Percentiles rank a stretch among this genome's conserved stretches.
Conservation (phyloP, 2,329 filamentous ascomycete species). For the Aureobasidium pullulans region DNA sequence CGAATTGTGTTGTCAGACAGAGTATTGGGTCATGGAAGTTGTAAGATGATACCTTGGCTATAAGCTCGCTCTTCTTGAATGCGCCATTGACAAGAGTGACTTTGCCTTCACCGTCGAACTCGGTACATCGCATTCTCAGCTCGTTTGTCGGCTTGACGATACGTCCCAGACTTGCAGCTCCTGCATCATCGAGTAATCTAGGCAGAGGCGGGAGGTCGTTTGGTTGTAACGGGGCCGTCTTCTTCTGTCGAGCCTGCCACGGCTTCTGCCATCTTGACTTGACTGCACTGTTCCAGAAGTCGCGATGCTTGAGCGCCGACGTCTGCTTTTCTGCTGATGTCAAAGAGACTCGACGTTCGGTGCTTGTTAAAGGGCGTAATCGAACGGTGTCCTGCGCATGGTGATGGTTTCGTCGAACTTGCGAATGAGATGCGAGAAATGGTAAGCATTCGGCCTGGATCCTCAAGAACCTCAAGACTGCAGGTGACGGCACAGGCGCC, state of each 20-base stretch:
- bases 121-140: constrained; percentile 81
- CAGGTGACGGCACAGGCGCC: constrained; percentile 14
- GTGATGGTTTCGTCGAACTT: constrained; percentile 4
- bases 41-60: constrained; percentile 64
- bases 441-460: constrained; percentile 16
- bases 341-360: background rate
- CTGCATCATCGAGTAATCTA: constrained; percentile 50
- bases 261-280: constrained; percentile 2
- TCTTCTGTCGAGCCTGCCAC: constrained; percentile 2
- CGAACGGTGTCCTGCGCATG: background rate
- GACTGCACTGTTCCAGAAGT: background rate
- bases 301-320: background rate
- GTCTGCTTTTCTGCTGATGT: background rate
- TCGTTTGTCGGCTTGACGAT: constrained; percentile 76
- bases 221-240: background rate
- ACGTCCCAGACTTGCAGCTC: constrained; percentile 47
- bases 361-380: background rate
- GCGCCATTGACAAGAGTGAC: constrained; percentile 90
- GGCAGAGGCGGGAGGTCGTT: constrained; percentile 41
- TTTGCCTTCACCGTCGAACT: constrained; percentile 86
- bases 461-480: constrained; percentile 16
- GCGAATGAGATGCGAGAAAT: constrained; percentile 9
- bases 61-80: constrained; percentile 95
- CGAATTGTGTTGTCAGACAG: background rate
- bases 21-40: background rate